These are phyloP conservation scores for Copromyces sp. DNA, from an alignment of 495 filamentous ascomycete genomes.

Conservation along the genomic window DNA sequence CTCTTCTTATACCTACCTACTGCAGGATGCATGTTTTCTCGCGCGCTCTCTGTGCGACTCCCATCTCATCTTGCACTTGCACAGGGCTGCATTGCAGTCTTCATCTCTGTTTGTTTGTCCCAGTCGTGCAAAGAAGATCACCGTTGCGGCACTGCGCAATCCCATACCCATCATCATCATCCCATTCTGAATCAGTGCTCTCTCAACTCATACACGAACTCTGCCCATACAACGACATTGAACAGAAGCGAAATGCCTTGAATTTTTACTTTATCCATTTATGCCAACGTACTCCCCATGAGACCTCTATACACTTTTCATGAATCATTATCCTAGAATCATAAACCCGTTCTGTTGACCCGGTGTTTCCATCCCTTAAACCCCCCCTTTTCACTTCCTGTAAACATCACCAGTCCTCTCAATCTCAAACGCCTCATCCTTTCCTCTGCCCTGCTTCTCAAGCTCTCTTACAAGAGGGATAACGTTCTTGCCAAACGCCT, in stretches of 20 bases:
- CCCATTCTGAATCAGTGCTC: not conserved
- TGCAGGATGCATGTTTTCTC: not conserved
- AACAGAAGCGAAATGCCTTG: not conserved
- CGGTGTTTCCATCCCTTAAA: not conserved
- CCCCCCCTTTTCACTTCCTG: not conserved
- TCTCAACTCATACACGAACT: not conserved
- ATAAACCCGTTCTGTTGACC: not conserved
- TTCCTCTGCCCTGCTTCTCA: constrained; percentile 35
- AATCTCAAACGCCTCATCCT: constrained; percentile 33
- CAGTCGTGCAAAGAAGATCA: not conserved
- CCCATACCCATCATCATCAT: not conserved
- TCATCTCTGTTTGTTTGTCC: not conserved
- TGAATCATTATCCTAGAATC: not conserved
- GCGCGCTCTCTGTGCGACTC: not conserved
- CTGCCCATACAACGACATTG: not conserved
- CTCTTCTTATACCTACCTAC: not conserved
- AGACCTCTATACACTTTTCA: not conserved
- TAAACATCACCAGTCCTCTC: constrained; percentile 33
- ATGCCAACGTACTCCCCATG: not conserved
- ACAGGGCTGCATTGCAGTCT: not conserved
- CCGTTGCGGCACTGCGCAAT: not conserved
- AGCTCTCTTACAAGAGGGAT: constrained; percentile 32
- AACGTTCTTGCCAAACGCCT: constrained; percentile 35
- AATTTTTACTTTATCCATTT: not conserved
- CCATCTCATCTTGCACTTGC: not conserved